Evolutionary conservation across 208 protist genomes (phyloP), one percentile per base, ranked within the genome.

Genomic region (Leishmania tarentolae): DNA sequence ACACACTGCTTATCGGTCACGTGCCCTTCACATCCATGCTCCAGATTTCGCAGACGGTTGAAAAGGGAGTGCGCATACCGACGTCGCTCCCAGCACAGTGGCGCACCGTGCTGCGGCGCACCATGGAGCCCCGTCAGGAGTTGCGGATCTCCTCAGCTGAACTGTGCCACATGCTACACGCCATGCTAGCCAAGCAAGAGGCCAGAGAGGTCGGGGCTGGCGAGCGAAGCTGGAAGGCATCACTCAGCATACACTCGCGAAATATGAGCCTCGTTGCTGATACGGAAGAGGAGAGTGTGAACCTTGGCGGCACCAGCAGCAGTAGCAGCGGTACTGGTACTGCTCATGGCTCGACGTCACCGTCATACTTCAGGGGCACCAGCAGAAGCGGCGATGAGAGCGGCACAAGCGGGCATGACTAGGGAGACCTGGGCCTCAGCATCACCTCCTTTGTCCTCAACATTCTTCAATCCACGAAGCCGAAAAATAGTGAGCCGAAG

Each of bases 11-110:
- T 21, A 93, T 94, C 57, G 96, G 96, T 1, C 66, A 52, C 13
- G 91, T 99, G 31, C 99, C 99, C 57, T 99, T 99, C 86, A 66
- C 81, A 40, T 80, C 81, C 28, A 84, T 84, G 68, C 42, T 52
- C 68, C 75, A 84, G 75, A 84, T 84, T 57, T 61, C 76, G n/a
- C 59, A 80, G 21, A 84, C 81, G 24, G 28, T 81, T 1, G 37
- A n/a, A 35, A 47, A 42, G 2, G 81, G 81, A 8, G 81, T 84
- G 1, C 0, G 66, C 13, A 61, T 84, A 44, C 81, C 81, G 6
- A 11, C 28, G 1, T 52, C 37, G 24, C 63, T 84, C 35, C 81
- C 81, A 13, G 81, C 21, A 46, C 57, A 70, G 56, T 84, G 81
- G 81, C 81, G 76, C 24, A 47, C 63, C 3, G 69, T 84, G 75